Conservation (phyloP, 176 grass and related monocot species). For the Calamus simplicifolius region DNA sequence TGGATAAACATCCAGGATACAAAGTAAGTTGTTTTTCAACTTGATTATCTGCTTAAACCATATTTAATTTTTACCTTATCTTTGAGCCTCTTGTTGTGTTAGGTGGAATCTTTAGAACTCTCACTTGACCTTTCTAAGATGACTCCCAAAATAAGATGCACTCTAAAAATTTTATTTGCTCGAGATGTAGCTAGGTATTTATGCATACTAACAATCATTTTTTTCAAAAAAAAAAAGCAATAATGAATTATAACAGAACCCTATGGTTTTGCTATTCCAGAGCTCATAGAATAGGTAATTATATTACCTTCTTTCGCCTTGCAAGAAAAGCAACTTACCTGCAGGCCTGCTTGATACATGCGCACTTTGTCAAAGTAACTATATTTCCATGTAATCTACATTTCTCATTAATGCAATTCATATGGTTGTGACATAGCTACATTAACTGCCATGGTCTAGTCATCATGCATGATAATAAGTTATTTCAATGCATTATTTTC, state of each 20-base stretch:
- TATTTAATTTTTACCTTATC: background rate
- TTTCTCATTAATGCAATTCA: background rate
- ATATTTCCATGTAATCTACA: background rate
- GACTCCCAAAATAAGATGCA: slow-evolving; percentile 70
- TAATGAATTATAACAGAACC: too few relatives aligned
- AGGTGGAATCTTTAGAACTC: slow-evolving; percentile 89
- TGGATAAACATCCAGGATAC: slow-evolving; percentile 98
- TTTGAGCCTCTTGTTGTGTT: slow-evolving; percentile 10
- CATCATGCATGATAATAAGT: too few relatives aligned
- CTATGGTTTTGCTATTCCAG: slow-evolving; percentile 35
- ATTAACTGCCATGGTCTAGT: too few relatives aligned
- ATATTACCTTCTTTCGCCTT: slow-evolving; percentile 85
- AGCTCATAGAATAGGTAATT: slow-evolving; percentile 76
- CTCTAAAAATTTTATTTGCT: slow-evolving; percentile 70
- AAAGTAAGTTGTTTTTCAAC: slow-evolving; percentile 41
- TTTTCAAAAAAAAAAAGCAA: too few relatives aligned
- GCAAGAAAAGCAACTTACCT: slow-evolving; percentile 83
- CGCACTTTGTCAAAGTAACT: slow-evolving; percentile 86
- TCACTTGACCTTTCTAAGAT: slow-evolving; percentile 95
- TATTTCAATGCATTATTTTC: too few relatives aligned
- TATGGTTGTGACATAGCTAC: too few relatives aligned
- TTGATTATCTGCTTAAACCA: background rate
- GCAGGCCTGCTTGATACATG: slow-evolving; percentile 97
- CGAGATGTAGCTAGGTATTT: slow-evolving; percentile 80
- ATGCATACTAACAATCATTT: background rate